A percentile compares a stretch with the other conserved stretches of the same genome.
These are phyloP conservation scores for Aspergillus candidus DNA, from an alignment of 2,329 filamentous ascomycete genomes.

Conservation along the genomic window DNA sequence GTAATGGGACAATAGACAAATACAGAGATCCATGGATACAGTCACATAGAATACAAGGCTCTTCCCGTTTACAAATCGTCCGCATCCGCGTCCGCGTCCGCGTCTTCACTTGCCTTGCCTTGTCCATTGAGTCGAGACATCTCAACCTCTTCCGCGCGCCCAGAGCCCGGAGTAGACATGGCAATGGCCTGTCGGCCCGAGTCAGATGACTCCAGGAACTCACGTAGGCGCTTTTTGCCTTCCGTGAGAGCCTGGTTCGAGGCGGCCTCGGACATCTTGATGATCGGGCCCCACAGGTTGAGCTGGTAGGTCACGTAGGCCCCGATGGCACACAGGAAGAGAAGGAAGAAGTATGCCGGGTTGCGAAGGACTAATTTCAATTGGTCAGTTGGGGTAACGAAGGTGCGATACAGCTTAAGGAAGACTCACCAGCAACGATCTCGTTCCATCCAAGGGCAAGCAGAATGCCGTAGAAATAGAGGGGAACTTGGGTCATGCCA, in stretches of 20 bases:
- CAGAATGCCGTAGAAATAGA: constrained; percentile 89
- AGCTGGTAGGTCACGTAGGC: constrained; percentile 89
- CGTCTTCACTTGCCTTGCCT: constrained; percentile 17
- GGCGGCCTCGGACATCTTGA: constrained; percentile 90
- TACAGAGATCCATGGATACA: constrained; percentile 6
- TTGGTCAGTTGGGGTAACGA: neutral
- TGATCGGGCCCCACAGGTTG: constrained; percentile 91
- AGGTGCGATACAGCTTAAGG: neutral
- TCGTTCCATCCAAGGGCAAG: constrained; percentile 98
- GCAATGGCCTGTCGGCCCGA: constrained; percentile 75
- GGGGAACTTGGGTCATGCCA: constrained; percentile 83
- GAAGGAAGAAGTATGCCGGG: constrained; percentile 83
- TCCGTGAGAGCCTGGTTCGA: constrained; percentile 81
- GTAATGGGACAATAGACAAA: neutral
- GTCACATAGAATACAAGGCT: constrained; percentile 4
- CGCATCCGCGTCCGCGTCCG: constrained; percentile 1
- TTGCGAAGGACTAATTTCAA: constrained; percentile 71
- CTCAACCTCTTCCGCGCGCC: constrained; percentile 49
- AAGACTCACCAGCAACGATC: constrained; percentile 74
- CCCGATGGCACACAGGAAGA: constrained; percentile 68
- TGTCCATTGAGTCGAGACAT: constrained; percentile 41
- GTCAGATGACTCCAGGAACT: constrained; percentile 84
- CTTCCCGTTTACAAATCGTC: constrained; percentile 30
- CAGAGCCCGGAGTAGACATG: constrained; percentile 50
- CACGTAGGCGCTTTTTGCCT: constrained; percentile 81